Base-by-base conservation (phyloP, 768 basidiomycete species). In the Coprinopsis marcescibilis region DNA sequence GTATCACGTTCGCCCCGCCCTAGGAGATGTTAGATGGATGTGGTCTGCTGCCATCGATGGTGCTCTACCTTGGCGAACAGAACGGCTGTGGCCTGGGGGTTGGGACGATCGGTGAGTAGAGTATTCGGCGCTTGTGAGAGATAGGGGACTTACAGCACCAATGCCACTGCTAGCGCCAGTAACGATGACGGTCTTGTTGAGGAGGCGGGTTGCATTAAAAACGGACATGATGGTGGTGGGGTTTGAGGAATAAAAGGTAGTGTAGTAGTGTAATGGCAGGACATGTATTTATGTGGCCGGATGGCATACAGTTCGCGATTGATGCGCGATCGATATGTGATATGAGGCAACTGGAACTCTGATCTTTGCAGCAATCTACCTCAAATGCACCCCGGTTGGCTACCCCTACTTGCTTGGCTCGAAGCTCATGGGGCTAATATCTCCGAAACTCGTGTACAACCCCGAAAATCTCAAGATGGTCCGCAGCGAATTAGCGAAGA, bases 91-190 rank as follows among this genome's bases (percentile, higher is more conserved):
- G 88, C 89, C 89, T 93, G 48, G 21, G 17, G 15, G 23, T 41
- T 11, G 20, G 21, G n/a, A n/a, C n/a, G n/a, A n/a, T 41, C n/a
- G n/a, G n/a, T n/a, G n/a, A n/a, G n/a, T n/a, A n/a, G n/a, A n/a
- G n/a, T n/a, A n/a, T n/a, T n/a, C n/a, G n/a, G n/a, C n/a, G n/a
- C 3, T 21, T 35, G 12, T 41, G 17, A 23, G 25, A 14, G 30
- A 37, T 42, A 13, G 14, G 15, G 17, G n/a, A 65, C 83, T 60
- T 57, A 89, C 89, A 46, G 89, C 85, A 46, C 92, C 92, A 53
- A 95, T 95, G 35, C 92, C 92, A 34, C 84, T 78, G 60, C 86
- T 89, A 3, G 92, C 91, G 17, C 92, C 92, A 23, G 92, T 95
- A 51, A 95, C 76, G 41, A 95, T 76, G 48, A 91, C 85, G 26